Percentiles rank a stretch among this genome's conserved stretches.
phyloP scores from a whole-genome alignment of 208 protist genomes.

The Leishmania braziliensis region DNA sequence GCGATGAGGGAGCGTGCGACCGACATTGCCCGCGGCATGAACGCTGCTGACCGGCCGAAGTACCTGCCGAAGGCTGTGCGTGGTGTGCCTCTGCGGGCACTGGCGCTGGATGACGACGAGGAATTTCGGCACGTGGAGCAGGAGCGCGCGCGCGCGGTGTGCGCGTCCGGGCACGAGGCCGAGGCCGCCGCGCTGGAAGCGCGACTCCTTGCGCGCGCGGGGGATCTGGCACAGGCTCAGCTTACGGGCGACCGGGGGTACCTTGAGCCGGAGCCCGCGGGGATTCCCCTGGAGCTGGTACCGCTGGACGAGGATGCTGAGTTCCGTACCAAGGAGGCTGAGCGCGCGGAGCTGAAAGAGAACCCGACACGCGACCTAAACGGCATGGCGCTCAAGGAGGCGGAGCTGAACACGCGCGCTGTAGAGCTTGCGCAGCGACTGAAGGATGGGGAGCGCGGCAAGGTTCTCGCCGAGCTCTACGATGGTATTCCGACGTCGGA shows the following conservation, averaged over 20 bases:
- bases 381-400: conserved; percentile 46
- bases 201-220: conserved; percentile 43
- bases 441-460: conserved; percentile 46
- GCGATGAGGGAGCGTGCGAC: conserved; percentile 38
- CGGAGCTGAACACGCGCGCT: conserved; percentile 51
- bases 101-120: conserved; percentile 59
- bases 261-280: conserved; percentile 11
- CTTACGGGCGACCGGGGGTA: no score
- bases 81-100: conserved; percentile 42
- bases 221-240: conserved; percentile 31
- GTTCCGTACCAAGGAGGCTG: conserved; percentile 57
- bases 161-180: conserved; percentile 28
- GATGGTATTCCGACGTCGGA: conserved; percentile 30
- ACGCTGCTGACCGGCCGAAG: conserved; percentile 40
- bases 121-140: conserved; percentile 46
- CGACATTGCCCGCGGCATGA: conserved; percentile 48
- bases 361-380: conserved; percentile 37
- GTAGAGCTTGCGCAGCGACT: conserved; percentile 54
- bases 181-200: conserved; percentile 37
- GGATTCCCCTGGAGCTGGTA: conserved; percentile 39
- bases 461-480: conserved; percentile 44
- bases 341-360: conserved; percentile 21
- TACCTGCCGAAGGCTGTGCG: conserved; percentile 45
- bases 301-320: conserved; percentile 40
- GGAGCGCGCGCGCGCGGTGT: conserved; percentile 36